Conservation (phyloP, 495 filamentous ascomycete species). For the Usnea hakonensis region DNA sequence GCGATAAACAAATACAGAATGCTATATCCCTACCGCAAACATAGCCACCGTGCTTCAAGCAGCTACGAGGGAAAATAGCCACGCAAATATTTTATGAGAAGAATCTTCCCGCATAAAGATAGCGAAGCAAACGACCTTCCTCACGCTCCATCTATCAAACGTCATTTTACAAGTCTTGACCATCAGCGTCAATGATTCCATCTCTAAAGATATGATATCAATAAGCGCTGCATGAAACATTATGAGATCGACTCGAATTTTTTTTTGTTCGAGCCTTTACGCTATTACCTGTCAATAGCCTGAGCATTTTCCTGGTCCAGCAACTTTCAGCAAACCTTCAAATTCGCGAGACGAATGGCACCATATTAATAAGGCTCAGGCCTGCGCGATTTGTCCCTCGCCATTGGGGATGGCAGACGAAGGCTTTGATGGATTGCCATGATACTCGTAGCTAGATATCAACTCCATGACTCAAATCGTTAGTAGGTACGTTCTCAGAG, state of each 20-base stretch:
- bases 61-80: neutral
- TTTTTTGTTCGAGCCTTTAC: neutral
- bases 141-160: neutral
- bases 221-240: neutral
- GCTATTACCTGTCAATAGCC: neutral
- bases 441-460: neutral
- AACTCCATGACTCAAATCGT: too few species aligned
- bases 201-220: neutral
- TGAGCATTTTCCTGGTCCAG: neutral
- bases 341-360: neutral
- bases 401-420: neutral
- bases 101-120: neutral
- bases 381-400: neutral
- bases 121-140: neutral
- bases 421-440: neutral
- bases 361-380: neutral
- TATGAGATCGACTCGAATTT: neutral
- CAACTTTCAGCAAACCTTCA: neutral
- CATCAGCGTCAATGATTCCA: neutral
- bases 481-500: neutral
- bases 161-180: neutral
- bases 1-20: neutral
- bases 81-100: neutral
- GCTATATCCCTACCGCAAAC: neutral
- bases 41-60: neutral